These are phyloP conservation scores for Naganishia vaughanmartiniae DNA, from an alignment of 768 basidiomycete species.

Conservation along the genomic window DNA sequence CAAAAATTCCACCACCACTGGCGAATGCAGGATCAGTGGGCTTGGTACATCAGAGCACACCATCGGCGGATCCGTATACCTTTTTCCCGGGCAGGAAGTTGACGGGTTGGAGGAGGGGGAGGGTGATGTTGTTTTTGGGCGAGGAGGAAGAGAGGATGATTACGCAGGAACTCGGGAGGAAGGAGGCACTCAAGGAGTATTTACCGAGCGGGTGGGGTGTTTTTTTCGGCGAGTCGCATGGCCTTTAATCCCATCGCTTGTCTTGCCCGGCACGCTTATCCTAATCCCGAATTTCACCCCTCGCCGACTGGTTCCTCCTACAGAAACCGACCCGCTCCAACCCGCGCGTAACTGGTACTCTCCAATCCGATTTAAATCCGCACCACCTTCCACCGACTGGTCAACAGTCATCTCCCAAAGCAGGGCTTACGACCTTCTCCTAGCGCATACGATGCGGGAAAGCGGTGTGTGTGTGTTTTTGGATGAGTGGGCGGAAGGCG, in stretches of 20 bases:
- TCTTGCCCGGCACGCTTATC: no score
- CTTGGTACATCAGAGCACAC: neutral
- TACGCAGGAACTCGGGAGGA: neutral
- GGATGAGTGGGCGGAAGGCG: neutral
- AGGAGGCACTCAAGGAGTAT: neutral
- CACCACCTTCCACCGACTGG: neutral
- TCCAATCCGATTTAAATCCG: neutral
- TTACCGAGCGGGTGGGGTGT: slow-evolving; percentile 18
- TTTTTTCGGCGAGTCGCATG: slow-evolving; percentile 11
- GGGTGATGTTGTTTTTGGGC: neutral
- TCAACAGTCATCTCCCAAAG: neutral
- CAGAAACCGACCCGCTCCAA: slow-evolving; percentile 3
- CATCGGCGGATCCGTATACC: slow-evolving; percentile 5
- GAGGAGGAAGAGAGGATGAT: neutral
- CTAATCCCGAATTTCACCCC: neutral
- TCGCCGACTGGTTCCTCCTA: no score
- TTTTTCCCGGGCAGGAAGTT: slow-evolving; percentile 5
- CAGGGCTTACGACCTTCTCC: neutral
- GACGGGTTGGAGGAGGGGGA: slow-evolving; percentile 6
- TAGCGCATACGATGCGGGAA: slow-evolving; percentile 9
- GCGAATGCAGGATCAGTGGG: neutral
- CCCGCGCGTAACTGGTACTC: neutral
- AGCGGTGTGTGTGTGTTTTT: slow-evolving; percentile 15
- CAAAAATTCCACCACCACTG: neutral
- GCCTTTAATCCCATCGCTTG: no score